phyloP scores from a whole-genome alignment of 2,329 filamentous ascomycete species.

The Onygena corvina region DNA sequence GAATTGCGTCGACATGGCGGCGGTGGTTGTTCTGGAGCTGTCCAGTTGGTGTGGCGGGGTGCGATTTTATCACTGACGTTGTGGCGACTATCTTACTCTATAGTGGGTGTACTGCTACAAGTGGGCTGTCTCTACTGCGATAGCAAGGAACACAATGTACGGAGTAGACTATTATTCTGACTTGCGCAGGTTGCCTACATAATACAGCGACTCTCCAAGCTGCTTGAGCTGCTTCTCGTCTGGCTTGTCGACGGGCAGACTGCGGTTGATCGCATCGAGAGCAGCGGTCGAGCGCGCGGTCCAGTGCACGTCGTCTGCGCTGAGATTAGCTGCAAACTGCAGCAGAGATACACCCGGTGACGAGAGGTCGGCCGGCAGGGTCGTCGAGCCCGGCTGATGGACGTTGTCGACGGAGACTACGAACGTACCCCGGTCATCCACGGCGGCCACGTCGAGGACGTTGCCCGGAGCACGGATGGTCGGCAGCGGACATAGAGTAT shows the following conservation, averaged over 20 bases:
- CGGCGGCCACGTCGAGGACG: constrained; percentile 45
- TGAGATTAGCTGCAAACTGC: constrained; percentile 20
- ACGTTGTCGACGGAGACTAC: constrained; percentile 45
- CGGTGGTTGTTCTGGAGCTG: neutral
- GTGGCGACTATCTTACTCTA: too few relatives aligned
- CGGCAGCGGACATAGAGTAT: constrained; percentile 39
- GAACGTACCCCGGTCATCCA: constrained; percentile 23
- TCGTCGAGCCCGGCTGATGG: constrained; percentile 41
- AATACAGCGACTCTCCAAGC: constrained; percentile 24
- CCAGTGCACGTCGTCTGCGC: constrained; percentile 21
- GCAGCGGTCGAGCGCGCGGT: constrained; percentile 17
- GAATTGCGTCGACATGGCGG: constrained; percentile 39
- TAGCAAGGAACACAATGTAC: too few relatives aligned
- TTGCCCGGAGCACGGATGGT: constrained; percentile 52
- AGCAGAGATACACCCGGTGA: constrained; percentile 23
- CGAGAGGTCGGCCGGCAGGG: constrained; percentile 21
- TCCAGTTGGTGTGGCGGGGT: neutral
- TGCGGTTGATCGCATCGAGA: constrained; percentile 21
- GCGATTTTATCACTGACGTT: too few relatives aligned
- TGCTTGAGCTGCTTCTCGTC: constrained; percentile 24
- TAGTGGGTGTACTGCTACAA: too few relatives aligned
- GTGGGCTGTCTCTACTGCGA: too few relatives aligned
- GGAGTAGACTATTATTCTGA: constrained; percentile 18
- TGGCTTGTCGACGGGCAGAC: constrained; percentile 22
- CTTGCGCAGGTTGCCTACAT: constrained; percentile 33